These are phyloP conservation scores for Phylloporus sp. DNA, from an alignment of 768 basidiomycete genomes.

Conservation along the genomic window DNA sequence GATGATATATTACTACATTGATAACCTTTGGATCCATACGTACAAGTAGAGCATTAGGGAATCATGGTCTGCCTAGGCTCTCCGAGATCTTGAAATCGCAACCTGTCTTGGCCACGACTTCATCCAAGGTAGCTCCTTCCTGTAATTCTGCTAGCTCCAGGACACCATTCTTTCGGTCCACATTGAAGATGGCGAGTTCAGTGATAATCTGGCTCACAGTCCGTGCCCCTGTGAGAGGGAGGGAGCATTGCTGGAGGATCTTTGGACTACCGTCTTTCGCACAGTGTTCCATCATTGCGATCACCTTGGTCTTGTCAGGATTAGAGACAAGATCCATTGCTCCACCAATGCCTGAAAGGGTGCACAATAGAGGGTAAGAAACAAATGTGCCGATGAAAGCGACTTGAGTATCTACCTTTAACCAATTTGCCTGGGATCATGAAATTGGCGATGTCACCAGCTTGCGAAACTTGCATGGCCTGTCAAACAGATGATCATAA, in stretches of 20 bases:
- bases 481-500: conserved; percentile 26
- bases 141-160: conserved; percentile 79
- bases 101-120: conserved; percentile 83
- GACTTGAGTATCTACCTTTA: conserved; percentile 49
- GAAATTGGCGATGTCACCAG: conserved; percentile 94
- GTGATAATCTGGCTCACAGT: conserved; percentile 91
- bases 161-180: conserved; percentile 70
- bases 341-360: conserved; percentile 77
- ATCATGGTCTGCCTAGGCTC: conserved; percentile 47
- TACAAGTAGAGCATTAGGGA: conserved; percentile 6
- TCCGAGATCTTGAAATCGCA: conserved; percentile 69
- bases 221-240: conserved; percentile 87
- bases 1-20: conserved; percentile 8
- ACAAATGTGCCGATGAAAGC: background rate
- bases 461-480: conserved; percentile 94
- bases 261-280: conserved; percentile 89
- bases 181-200: conserved; percentile 86
- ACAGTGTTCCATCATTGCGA: conserved; percentile 86
- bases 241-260: conserved; percentile 73
- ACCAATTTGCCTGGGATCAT: conserved; percentile 97
- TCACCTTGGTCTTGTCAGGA: conserved; percentile 91
- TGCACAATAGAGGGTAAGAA: conserved; percentile 7
- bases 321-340: conserved; percentile 97
- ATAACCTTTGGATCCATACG: background rate
- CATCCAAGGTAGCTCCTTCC: conserved; percentile 79